Evolutionary conservation across 176 grass and related monocot genomes (phyloP), one percentile per base, ranked within the genome.

Genomic region (Juncus inflexus): DNA sequence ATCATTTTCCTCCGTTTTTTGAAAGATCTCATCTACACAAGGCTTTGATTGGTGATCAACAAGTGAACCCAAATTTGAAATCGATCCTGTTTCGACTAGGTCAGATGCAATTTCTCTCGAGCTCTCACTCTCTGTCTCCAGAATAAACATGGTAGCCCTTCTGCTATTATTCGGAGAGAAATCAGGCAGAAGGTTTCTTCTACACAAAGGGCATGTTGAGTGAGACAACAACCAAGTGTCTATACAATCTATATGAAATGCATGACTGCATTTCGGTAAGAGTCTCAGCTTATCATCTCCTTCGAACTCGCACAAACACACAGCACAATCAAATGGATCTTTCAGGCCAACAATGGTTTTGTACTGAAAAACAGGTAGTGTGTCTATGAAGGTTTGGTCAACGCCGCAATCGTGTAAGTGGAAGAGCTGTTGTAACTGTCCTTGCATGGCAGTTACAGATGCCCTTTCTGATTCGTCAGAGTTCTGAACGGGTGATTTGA

Each of bases 381-480:
- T 75, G 72, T 91, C 94, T 54, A 99, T 99, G 80, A 92, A 99
- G 60, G 88, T 79, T 81, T 99, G 94, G 78, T 99, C 85, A 0
- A 99, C 85, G 49, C 94, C 94, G 3, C 85, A 77, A 76, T 99
- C 94, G 60, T 99, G 94, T 28, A 91, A 83, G 67, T 89, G 87
- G 83, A 97, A 97, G 9, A 96, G 84, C 58, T 97, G 87, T 77
- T 99, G 94, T 52, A 99, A 83, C 68, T 90, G 94, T 3, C 94
- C 94, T 40, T 99, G 83, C 61, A 99, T 76, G 35, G 85, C 84
- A 51, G 92, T 96, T 3, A 68, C 82, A 53, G 85, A 67, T 28
- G 73, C 80, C 0, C 63, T 28, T 15, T 86, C 81, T 12, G 80
- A 87, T 5, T 47, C 66, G 2, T 74, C 84, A 3, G 63, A 16